These are phyloP conservation scores for Penicillium capsulatum DNA, from an alignment of 2,329 filamentous ascomycete species.

Conservation along the genomic window DNA sequence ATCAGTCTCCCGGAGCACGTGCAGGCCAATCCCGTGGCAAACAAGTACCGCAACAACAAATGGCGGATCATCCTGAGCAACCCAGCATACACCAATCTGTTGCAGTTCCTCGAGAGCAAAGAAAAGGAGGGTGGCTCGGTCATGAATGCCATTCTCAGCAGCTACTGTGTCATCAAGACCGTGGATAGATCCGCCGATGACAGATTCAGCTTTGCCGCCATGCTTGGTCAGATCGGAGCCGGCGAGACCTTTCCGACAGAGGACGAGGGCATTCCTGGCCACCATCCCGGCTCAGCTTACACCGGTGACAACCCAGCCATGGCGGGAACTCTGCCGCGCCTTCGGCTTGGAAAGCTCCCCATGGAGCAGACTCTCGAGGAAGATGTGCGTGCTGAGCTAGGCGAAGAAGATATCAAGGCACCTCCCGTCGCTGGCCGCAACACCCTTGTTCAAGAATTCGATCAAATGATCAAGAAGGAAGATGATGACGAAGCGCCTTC, in stretches of 20 bases:
- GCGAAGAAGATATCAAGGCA: slow-evolving; percentile 75
- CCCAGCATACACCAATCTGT: slow-evolving; percentile 74
- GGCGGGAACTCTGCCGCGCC: slow-evolving; percentile 54
- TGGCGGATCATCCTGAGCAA: slow-evolving; percentile 88
- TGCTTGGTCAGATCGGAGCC: slow-evolving; percentile 53
- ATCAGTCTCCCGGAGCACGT: slow-evolving; percentile 75
- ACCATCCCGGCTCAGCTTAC: slow-evolving; percentile 61
- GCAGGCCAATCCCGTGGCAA: slow-evolving; percentile 69
- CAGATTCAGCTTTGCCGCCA: slow-evolving; percentile 55
- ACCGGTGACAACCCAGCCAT: slow-evolving; percentile 54
- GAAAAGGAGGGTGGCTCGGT: slow-evolving; percentile 73
- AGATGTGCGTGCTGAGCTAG: slow-evolving; percentile 81
- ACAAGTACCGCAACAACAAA: slow-evolving; percentile 78
- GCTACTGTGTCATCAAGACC: slow-evolving; percentile 56
- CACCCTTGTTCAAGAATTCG: slow-evolving; percentile 82
- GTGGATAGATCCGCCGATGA: slow-evolving; percentile 57
- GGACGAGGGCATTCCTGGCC: slow-evolving; percentile 66
- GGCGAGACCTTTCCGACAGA: slow-evolving; percentile 58
- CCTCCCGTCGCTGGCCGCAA: slow-evolving; percentile 66
- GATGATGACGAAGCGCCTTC: slow-evolving; percentile 79
- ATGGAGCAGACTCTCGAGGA: slow-evolving; percentile 78
- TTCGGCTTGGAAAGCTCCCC: slow-evolving; percentile 76
- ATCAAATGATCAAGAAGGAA: slow-evolving; percentile 81
- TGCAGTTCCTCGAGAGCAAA: slow-evolving; percentile 87
- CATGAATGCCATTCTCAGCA: slow-evolving; percentile 68